Evolutionary conservation across 805 yeast genomes (phyloP).

Genomic region (Hanseniaspora singularis): DNA sequence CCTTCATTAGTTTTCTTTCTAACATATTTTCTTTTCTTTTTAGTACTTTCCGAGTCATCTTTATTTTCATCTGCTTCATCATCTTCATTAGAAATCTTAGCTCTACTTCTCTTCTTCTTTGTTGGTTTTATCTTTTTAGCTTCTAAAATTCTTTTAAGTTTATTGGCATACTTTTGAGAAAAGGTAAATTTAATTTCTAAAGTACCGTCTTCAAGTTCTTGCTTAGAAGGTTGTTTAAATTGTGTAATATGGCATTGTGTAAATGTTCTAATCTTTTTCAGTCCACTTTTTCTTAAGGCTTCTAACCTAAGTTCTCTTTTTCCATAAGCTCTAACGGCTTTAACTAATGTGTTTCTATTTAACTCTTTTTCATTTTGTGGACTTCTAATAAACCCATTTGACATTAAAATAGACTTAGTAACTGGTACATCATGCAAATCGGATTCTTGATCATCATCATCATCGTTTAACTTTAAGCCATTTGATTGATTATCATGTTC

Average conservation of each 20-base stretch:
- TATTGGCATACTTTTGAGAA: conserved; percentile 15
- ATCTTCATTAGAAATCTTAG: conserved; percentile 3
- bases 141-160: conserved; percentile 4
- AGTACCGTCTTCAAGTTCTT: conserved; percentile 16
- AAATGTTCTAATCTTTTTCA: conserved; percentile 12
- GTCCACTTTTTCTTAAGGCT: conserved; percentile 18
- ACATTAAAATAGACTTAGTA: conserved; percentile 8
- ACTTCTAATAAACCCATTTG: conserved; percentile 15
- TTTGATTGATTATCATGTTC: background rate
- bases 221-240: conserved; percentile 16
- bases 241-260: conserved; percentile 14
- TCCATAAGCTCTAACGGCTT: conserved; percentile 21
- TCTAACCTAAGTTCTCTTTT: conserved; percentile 22
- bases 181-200: conserved; percentile 14
- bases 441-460: background rate
- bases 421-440: background rate
- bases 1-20: conserved; percentile 19
- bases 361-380: conserved; percentile 23
- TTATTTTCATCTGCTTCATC: conserved; percentile 10
- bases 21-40: conserved; percentile 12
- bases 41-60: background rate
- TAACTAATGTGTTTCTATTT: conserved; percentile 20
- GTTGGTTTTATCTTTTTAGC: background rate
- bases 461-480: too few species aligned
- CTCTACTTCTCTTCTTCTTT: background rate